Evolutionary conservation across 805 yeast species (phyloP).

Genomic region (Phaffomyces opuntiae): DNA sequence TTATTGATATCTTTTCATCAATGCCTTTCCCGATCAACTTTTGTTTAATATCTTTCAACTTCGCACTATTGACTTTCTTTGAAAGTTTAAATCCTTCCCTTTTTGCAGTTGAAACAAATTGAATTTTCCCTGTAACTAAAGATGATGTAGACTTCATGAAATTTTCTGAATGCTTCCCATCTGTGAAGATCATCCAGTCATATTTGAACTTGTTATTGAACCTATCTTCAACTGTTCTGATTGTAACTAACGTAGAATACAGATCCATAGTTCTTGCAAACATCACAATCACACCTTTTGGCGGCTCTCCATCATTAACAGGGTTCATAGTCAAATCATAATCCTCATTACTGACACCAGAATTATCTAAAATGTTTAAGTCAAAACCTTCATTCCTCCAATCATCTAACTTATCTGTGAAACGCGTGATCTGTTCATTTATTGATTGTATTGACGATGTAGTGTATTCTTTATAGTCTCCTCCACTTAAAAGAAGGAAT

Average conservation of each 20-base stretch:
- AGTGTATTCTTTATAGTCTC: neutral
- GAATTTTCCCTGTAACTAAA: conserved; percentile 45
- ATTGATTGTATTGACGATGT: neutral
- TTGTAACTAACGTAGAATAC: conserved; percentile 44
- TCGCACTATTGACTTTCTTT: conserved; percentile 40
- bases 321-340: neutral
- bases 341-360: neutral
- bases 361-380: neutral
- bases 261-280: conserved; percentile 63
- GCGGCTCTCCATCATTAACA: neutral
- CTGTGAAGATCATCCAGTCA: conserved; percentile 74
- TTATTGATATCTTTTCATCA: conserved; percentile 38
- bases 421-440: neutral
- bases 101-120: conserved; percentile 54
- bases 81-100: conserved; percentile 48
- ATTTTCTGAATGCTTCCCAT: conserved; percentile 45
- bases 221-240: conserved; percentile 56
- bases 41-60: conserved; percentile 34
- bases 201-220: conserved; percentile 55
- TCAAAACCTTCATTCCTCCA: neutral
- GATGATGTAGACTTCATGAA: conserved; percentile 40
- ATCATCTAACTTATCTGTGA: neutral
- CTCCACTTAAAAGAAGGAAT: neutral
- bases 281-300: conserved; percentile 42
- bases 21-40: conserved; percentile 34